Evolutionary conservation across 441 rosid species (phyloP).

Genomic region (Cnidoscolus chayamansa): DNA sequence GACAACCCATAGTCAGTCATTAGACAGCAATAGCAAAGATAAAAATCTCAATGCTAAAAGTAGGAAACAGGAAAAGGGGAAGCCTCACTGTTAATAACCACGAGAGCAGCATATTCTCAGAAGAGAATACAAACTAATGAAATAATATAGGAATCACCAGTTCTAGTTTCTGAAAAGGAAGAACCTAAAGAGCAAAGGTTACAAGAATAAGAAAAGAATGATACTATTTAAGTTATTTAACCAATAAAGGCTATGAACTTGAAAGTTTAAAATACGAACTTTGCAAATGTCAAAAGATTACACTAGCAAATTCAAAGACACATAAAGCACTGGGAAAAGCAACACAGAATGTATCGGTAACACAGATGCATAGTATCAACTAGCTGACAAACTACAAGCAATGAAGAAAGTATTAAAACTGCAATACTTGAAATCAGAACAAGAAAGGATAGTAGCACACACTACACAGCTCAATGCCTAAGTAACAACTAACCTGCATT

Average conservation of each 20-base stretch:
- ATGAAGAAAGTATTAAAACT: not conserved
- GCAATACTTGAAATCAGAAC: not conserved
- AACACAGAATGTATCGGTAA: not conserved
- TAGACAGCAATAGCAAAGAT: not conserved
- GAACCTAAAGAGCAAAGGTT: not conserved
- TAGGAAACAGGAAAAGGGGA: not conserved
- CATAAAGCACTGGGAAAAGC: not conserved
- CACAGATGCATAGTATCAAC: not conserved
- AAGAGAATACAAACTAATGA: not conserved
- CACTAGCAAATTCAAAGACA: conserved; percentile 4
- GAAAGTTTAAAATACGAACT: not conserved
- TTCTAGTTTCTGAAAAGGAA: conserved; percentile 7
- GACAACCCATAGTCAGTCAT: not conserved
- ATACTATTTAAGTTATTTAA: too few species aligned
- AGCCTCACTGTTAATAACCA: not conserved
- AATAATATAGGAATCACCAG: not conserved
- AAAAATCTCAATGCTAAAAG: not conserved
- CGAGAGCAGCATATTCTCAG: not conserved
- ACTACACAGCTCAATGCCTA: conserved; percentile 12
- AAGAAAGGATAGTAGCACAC: not conserved
- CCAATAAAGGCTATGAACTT: not conserved
- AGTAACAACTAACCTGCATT: conserved; percentile 70
- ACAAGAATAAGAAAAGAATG: not conserved
- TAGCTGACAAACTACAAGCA: not conserved
- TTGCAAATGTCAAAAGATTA: not conserved